phyloP scores from a whole-genome alignment of 139 green algal species.

The Desmodesmus armatus region DNA sequence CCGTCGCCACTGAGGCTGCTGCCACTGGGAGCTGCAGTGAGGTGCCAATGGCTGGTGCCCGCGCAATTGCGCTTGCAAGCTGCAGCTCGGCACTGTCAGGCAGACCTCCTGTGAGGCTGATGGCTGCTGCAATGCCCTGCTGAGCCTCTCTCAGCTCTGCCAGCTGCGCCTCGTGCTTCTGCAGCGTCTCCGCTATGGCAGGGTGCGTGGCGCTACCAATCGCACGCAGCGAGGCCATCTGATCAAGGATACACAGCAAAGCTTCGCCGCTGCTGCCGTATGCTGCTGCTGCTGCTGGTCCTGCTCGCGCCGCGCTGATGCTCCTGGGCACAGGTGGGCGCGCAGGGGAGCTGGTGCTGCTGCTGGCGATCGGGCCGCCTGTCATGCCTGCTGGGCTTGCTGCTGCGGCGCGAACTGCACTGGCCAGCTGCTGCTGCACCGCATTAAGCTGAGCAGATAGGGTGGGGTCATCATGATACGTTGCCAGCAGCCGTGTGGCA shows the following conservation, averaged over 20 bases:
- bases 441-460: slow-evolving; percentile 2
- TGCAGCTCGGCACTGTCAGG: neutral
- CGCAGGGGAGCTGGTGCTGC: neutral
- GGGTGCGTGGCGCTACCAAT: slow-evolving; percentile 44
- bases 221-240: slow-evolving; percentile 31
- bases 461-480: slow-evolving; percentile 7
- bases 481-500: slow-evolving; percentile 21
- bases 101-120: neutral
- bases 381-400: neutral
- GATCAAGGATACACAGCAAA: slow-evolving; percentile 37
- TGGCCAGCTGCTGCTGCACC: slow-evolving; percentile 23
- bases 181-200: slow-evolving; percentile 15
- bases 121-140: slow-evolving; percentile 11
- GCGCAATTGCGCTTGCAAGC: neutral
- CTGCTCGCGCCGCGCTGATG: neutral
- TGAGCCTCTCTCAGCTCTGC: neutral
- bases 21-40: slow-evolving; percentile 7
- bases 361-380: neutral
- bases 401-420: neutral
- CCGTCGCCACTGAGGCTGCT: neutral
- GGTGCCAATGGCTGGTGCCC: neutral
- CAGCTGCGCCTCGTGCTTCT: slow-evolving; percentile 17
- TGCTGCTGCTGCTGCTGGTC: neutral
- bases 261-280: neutral
- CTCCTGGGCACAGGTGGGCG: neutral